phyloP scores from a whole-genome alignment of 208 protist genomes.

The Crithidia mellificae region DNA sequence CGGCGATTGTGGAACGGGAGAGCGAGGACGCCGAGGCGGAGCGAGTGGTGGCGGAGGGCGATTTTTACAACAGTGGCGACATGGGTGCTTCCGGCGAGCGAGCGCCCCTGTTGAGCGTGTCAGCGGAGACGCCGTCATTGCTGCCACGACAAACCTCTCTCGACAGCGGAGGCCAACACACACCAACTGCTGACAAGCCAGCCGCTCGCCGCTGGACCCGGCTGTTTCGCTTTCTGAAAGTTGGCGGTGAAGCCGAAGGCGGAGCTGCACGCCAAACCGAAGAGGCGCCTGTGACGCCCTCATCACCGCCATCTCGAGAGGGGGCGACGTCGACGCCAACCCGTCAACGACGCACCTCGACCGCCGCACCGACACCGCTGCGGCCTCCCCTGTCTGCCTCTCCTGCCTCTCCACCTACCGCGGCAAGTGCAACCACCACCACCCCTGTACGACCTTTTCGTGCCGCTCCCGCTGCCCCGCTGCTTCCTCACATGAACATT shows the following conservation, averaged over 20 bases:
- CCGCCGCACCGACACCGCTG: not conserved
- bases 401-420: not conserved
- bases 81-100: not conserved
- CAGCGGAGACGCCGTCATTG: too few species aligned
- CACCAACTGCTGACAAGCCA: too few species aligned
- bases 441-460: not conserved
- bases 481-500: conserved; percentile 44
- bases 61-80: not conserved
- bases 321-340: too few species aligned
- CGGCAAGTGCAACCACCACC: not conserved
- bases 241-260: too few species aligned
- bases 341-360: too few species aligned
- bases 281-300: too few species aligned
- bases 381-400: not conserved
- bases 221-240: too few species aligned
- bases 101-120: not conserved
- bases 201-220: too few species aligned
- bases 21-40: not conserved
- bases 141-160: too few species aligned
- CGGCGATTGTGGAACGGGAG: conserved; percentile 5
- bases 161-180: too few species aligned
- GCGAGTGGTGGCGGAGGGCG: not conserved
- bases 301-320: too few species aligned
- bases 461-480: not conserved
- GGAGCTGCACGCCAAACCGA: too few species aligned